Evolutionary conservation across 495 filamentous ascomycete species (phyloP), one percentile per base, ranked within the genome.

Genomic region (Talaromyces ruber): DNA sequence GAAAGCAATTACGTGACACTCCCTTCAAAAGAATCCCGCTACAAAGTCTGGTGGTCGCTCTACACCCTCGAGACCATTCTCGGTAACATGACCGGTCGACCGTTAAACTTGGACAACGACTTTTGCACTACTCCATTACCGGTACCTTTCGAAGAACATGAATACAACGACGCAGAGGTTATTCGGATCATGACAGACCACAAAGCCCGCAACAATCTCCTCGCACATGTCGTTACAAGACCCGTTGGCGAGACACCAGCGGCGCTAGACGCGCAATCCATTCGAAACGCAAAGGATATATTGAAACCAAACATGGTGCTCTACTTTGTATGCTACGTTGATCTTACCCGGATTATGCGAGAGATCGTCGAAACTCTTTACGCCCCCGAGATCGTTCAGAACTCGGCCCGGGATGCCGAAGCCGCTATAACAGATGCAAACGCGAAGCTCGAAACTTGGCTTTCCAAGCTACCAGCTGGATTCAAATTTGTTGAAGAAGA

Each of bases 21-120:
- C 37, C 62, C 72, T 12, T 80, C 85, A 5, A 84, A 80, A 61
- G 81, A 84, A 64, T 70, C 76, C 51, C 71, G 81, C 43, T 71
- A 77, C 45, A 79, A 79, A n/a, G 68, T 83, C 34, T 84, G 81
- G 81, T 84, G 79, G 74, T 74, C 79, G 4, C 47, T 84, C 11
- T 81, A 78, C 60, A 73, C 70, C 2, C 64, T 82, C 21, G 81
- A 84, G 53, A 71, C 76, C 30, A 62, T 73, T 21, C 68, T 84
- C 26, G 71, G 73, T 61, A 68, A 72, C 22, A 80, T 82, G 66
- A 82, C 77, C 5, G 81, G 81, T 6, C 75, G 81, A 24, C 79
- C 81, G 7, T 74, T 72, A 30, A 74, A 70, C 52, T 74, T 82
- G 29, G 69, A 71, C 24, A 72, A 76, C 45, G 68, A 66, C 43